Evolutionary conservation across 176 grass and related monocot species (phyloP).

Genomic region (barley (Hordeum vulgare)): DNA sequence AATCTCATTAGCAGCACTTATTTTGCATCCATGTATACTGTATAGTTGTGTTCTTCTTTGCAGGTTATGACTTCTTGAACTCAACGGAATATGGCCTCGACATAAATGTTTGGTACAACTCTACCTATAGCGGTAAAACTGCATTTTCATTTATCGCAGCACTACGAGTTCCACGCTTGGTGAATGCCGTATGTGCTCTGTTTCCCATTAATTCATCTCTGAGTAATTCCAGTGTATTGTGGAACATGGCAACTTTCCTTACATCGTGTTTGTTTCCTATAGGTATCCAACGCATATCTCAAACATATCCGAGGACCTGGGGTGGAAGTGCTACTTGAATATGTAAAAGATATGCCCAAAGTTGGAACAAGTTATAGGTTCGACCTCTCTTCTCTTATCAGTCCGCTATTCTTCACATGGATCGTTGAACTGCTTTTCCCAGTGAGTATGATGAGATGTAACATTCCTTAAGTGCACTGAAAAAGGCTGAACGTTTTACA

Average conservation of each 20-base stretch:
- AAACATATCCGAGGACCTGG: conserved; percentile 50
- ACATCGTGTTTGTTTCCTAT: conserved; percentile 10
- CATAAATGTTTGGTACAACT: conserved; percentile 88
- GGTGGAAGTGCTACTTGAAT: conserved; percentile 52
- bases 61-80: conserved; percentile 89
- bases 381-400: conserved; percentile 72
- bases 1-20: not conserved
- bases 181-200: conserved; percentile 63
- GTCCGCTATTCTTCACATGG: conserved; percentile 91
- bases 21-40: conserved; percentile 3
- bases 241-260: not conserved
- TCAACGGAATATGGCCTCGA: conserved; percentile 41
- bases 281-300: conserved; percentile 73
- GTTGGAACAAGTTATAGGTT: conserved; percentile 43
- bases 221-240: not conserved
- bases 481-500: not conserved
- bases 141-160: conserved; percentile 40
- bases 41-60: conserved; percentile 15
- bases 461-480: conserved; percentile 1
- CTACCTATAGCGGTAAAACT: conserved; percentile 66
- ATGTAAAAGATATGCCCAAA: conserved; percentile 91
- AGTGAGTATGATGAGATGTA: conserved; percentile 53
- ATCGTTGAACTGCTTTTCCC: conserved; percentile 80
- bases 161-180: conserved; percentile 62
- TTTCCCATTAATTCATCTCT: conserved; percentile 3